Conservation (phyloP, 441 rosid genomes). For the Adansonia grandidieri region DNA sequence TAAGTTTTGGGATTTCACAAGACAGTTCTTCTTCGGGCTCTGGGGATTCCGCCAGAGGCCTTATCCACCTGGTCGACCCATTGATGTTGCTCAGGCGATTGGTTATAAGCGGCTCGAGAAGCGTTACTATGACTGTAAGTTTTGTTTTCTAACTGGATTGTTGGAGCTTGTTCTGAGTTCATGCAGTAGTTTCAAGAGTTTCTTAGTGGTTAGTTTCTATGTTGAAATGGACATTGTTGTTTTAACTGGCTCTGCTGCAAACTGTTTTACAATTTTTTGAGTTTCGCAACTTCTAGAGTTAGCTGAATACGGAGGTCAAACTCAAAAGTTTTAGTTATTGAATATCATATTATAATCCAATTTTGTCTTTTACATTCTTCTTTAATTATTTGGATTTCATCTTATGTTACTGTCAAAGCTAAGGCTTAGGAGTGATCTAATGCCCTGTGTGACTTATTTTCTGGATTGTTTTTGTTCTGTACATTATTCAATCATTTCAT, state of each 20-base stretch:
- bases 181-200: background rate
- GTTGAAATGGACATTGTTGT: background rate
- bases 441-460: background rate
- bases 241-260: background rate
- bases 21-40: constrained; percentile 82
- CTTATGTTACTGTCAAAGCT: background rate
- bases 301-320: background rate
- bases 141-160: background rate
- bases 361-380: background rate
- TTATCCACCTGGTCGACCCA: constrained; percentile 81
- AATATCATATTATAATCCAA: background rate
- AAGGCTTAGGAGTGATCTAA: background rate
- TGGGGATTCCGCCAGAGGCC: constrained; percentile 94
- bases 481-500: background rate
- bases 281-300: background rate
- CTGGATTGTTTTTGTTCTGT: background rate
- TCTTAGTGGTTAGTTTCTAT: background rate
- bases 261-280: background rate
- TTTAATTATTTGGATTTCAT: background rate
- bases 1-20: constrained; percentile 90
- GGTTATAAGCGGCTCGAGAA: constrained; percentile 86
- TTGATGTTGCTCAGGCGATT: constrained; percentile 89
- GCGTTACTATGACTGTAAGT: constrained; percentile 92
- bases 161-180: background rate
- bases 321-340: background rate